Evolutionary conservation across 345 rosid species (phyloP).

Genomic region (Syzygium grande): DNA sequence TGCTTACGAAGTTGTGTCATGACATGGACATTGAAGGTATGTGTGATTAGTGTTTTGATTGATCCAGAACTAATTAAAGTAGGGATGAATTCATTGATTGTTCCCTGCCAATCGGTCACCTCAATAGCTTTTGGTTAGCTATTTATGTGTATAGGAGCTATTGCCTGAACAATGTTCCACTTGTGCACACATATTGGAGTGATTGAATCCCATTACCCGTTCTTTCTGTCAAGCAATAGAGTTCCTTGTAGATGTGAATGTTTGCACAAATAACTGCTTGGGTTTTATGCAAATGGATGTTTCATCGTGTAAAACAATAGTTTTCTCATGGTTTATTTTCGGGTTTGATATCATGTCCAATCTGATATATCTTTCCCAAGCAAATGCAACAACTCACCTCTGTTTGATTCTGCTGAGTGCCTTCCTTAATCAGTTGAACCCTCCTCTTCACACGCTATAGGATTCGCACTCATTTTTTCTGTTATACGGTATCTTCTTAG

Average conservation of each 20-base stretch:
- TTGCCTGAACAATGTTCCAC: not conserved
- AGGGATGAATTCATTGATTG: not conserved
- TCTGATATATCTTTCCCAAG: not conserved
- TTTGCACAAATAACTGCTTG: not conserved
- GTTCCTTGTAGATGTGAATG: not conserved
- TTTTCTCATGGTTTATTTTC: not conserved
- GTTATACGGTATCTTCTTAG: not conserved
- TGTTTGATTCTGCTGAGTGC: not conserved
- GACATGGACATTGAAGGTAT: constrained; percentile 2
- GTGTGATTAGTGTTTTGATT: not conserved
- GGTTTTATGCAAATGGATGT: not conserved
- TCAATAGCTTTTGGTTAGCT: not conserved
- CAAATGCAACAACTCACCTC: not conserved
- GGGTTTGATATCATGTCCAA: not conserved
- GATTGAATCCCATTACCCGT: not conserved
- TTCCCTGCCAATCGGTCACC: not conserved
- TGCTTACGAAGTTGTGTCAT: not conserved
- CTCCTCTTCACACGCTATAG: not conserved
- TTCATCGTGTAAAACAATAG: not conserved
- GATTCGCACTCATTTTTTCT: not conserved
- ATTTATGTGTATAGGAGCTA: not conserved
- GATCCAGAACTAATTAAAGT: not conserved
- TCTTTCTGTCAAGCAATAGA: not conserved
- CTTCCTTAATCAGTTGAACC: not conserved
- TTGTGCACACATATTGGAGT: not conserved